Evolutionary conservation across 176 grass and related monocot species (phyloP).

Genomic region (Otatea glauca): DNA sequence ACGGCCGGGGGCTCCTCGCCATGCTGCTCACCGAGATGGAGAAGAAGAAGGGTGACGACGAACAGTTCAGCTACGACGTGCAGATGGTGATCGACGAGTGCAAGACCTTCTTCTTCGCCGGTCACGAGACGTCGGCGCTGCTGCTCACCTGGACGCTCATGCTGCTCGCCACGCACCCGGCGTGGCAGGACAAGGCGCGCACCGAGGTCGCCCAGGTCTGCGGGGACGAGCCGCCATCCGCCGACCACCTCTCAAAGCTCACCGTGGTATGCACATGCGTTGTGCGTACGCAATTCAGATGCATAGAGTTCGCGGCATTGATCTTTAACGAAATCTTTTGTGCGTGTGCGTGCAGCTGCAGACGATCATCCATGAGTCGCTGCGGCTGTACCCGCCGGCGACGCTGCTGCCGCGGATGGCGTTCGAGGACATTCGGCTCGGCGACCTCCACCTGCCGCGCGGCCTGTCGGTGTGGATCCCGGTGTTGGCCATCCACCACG

Average conservation of each 20-base stretch:
- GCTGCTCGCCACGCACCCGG: conserved; percentile 78
- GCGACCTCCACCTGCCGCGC: conserved; percentile 59
- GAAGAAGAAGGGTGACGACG: conserved; percentile 42
- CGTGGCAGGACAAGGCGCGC: conserved; percentile 80
- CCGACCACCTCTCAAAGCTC: conserved; percentile 82
- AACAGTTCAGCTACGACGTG: conserved; percentile 62
- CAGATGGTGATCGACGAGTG: conserved; percentile 90
- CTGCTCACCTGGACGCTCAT: conserved; percentile 93
- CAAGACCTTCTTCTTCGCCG: conserved; percentile 98
- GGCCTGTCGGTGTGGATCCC: conserved; percentile 91
- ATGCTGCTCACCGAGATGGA: conserved; percentile 70
- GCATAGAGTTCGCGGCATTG: not conserved
- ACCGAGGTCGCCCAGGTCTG: conserved; percentile 73
- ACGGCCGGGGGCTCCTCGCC: conserved; percentile 64
- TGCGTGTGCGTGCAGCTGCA: conserved; percentile 57
- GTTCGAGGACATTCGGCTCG: conserved; percentile 75
- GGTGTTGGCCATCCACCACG: conserved; percentile 91
- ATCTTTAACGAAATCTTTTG: not conserved
- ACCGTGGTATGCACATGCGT: conserved; percentile 53
- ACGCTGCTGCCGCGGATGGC: conserved; percentile 87
- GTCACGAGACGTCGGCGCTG: conserved; percentile 87
- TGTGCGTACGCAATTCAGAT: not conserved
- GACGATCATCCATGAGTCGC: conserved; percentile 90
- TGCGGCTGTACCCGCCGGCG: conserved; percentile 76
- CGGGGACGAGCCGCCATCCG: conserved; percentile 54